Evolutionary conservation across 208 protist species (phyloP).

Genomic region (Trypanosoma lewisi): DNA sequence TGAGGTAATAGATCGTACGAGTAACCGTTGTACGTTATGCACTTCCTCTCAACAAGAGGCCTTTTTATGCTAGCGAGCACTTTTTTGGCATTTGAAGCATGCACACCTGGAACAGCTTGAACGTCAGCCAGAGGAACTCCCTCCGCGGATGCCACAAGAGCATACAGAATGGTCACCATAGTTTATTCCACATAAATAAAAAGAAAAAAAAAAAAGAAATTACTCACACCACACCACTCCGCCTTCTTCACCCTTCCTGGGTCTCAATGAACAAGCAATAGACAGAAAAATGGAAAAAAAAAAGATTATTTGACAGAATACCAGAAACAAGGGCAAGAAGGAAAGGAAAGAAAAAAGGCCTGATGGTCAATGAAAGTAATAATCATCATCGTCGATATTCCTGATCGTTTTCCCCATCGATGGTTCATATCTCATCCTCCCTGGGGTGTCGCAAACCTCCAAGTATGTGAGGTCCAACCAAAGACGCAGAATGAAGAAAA

Average conservation of each 20-base stretch:
- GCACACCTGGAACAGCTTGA: background rate
- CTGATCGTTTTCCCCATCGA: too few species aligned
- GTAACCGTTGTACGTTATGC: constrained; percentile 19
- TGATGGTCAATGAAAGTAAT: too few species aligned
- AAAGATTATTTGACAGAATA: too few species aligned
- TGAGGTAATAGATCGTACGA: constrained; percentile 21
- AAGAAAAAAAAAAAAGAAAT: constrained; percentile 8
- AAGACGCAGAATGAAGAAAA: too few species aligned
- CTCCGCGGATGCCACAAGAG: constrained; percentile 17
- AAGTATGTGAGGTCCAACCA: too few species aligned
- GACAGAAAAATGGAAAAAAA: background rate
- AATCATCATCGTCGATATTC: too few species aligned
- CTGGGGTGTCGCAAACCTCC: too few species aligned
- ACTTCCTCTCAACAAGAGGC: constrained; percentile 17
- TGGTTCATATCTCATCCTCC: too few species aligned
- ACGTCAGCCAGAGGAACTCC: constrained; percentile 13
- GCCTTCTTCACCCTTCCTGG: too few species aligned
- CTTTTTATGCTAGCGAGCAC: constrained; percentile 14
- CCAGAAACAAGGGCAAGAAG: too few species aligned
- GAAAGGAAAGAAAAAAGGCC: too few species aligned
- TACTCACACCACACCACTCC: background rate
- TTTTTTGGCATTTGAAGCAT: constrained; percentile 15
- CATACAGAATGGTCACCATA: constrained; percentile 21
- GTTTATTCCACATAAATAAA: constrained; percentile 3
- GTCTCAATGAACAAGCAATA: background rate